Percentiles rank a stretch among this genome's conserved stretches.
These are phyloP conservation scores for Eucalyptus brandiana DNA, from an alignment of 345 rosid genomes.

Conservation along the genomic window DNA sequence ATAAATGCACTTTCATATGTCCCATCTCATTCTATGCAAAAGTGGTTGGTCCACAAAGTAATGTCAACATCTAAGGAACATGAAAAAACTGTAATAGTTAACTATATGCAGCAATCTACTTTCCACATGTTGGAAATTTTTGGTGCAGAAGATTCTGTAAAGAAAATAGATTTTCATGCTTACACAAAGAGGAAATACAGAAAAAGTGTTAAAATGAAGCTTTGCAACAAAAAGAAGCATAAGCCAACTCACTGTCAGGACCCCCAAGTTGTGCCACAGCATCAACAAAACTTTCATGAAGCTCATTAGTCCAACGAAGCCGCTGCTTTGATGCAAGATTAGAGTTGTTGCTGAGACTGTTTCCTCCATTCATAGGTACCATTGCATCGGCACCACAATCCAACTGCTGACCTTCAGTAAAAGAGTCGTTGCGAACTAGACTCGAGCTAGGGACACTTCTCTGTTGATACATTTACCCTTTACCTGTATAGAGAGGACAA, in stretches of 20 bases:
- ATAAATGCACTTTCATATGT: background rate
- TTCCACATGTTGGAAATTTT: background rate
- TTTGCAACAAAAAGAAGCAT: background rate
- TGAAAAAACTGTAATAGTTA: background rate
- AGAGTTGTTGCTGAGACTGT: constrained; percentile 34
- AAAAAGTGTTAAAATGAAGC: background rate
- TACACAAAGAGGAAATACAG: background rate
- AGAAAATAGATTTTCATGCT: background rate
- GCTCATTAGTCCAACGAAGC: constrained; percentile 19
- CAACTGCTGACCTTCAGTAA: constrained; percentile 34
- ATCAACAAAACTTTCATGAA: constrained; percentile 89
- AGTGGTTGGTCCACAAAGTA: background rate
- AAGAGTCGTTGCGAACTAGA: constrained; percentile 20
- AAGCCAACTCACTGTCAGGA: constrained; percentile 71
- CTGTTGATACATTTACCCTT: constrained; percentile 29
- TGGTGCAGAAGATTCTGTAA: background rate
- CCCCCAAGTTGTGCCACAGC: constrained; percentile 97
- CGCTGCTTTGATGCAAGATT: constrained; percentile 88
- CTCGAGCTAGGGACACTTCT: constrained; percentile 23
- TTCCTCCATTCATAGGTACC: constrained; percentile 58
- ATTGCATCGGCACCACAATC: constrained; percentile 32
- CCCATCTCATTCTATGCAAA: background rate
- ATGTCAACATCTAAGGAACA: background rate
- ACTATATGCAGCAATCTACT: background rate
- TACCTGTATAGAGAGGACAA: constrained; percentile 8